Evolutionary conservation across 2,329 filamentous ascomycete species (phyloP).

Genomic region (Colletotrichum trifolii): DNA sequence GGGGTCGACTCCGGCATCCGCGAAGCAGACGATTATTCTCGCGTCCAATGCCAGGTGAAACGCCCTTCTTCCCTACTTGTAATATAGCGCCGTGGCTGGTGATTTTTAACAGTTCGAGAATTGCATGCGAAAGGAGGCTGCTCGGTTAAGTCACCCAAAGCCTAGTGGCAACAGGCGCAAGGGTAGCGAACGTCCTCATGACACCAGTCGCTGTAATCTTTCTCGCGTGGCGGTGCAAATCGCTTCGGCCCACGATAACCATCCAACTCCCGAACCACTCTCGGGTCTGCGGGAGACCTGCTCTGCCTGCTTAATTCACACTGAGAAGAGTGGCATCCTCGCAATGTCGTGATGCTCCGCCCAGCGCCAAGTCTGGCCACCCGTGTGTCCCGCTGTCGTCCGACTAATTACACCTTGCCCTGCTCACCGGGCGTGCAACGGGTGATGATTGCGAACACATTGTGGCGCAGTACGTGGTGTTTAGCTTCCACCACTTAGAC

Average conservation of each 20-base stretch:
- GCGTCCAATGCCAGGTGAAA: no score
- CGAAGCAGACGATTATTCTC: no score
- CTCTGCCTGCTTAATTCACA: no score
- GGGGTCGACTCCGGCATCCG: not conserved
- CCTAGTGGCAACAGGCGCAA: no score
- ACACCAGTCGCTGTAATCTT: conserved; percentile 1
- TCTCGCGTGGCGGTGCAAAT: conserved; percentile 22
- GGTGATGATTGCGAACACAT: conserved; percentile 4
- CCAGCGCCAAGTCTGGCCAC: conserved; percentile 11
- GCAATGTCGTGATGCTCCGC: conserved; percentile 12
- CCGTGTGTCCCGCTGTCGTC: not conserved
- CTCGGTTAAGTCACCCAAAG: no score
- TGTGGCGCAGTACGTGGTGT: conserved; percentile 28
- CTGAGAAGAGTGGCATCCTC: not conserved
- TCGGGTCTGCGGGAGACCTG: not conserved
- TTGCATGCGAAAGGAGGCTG: no score
- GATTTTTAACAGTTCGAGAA: no score
- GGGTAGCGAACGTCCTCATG: conserved; percentile 6
- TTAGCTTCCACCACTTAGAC: not conserved
- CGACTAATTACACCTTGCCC: not conserved
- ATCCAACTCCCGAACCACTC: no score
- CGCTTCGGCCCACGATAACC: not conserved
- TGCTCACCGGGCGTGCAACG: conserved; percentile 5
- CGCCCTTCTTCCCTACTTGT: no score
- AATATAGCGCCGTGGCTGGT: no score